Conservation (phyloP, 2,329 filamentous ascomycete species). For the Fusarium coicis region DNA sequence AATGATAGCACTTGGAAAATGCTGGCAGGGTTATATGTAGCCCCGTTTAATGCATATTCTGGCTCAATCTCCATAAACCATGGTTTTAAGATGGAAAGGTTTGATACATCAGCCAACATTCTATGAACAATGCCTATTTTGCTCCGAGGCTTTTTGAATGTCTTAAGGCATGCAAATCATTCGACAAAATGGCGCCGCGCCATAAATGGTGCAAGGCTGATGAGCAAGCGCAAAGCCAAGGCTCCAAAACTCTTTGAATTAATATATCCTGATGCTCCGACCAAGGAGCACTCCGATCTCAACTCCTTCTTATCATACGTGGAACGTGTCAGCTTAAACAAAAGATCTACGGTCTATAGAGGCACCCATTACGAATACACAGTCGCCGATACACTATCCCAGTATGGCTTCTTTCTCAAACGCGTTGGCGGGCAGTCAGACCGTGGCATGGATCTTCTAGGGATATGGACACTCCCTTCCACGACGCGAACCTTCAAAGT, state of each 20-base stretch:
- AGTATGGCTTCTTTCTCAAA: slow-evolving; percentile 71
- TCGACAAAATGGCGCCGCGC: not conserved
- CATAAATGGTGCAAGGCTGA: slow-evolving; percentile 1
- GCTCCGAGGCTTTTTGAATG: slow-evolving; percentile 9
- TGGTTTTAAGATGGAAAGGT: not conserved
- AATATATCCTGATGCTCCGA: slow-evolving; percentile 58
- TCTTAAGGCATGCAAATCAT: not conserved
- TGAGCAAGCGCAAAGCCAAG: slow-evolving; percentile 15
- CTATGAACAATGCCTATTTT: slow-evolving; percentile 24
- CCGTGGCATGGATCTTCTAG: slow-evolving; percentile 78
- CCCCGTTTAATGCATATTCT: slow-evolving; percentile 27
- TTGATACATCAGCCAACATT: not conserved
- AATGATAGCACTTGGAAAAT: not conserved
- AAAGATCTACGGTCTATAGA: slow-evolving; percentile 69
- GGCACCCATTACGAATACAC: slow-evolving; percentile 85
- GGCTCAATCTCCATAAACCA: not conserved
- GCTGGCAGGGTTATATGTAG: not conserved
- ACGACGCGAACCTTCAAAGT: slow-evolving; percentile 55
- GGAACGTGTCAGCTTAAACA: slow-evolving; percentile 63
- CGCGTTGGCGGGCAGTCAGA: slow-evolving; percentile 75
- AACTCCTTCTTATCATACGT: slow-evolving; percentile 74
- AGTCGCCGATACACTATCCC: slow-evolving; percentile 64
- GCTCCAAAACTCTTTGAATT: slow-evolving; percentile 17
- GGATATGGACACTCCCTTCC: slow-evolving; percentile 70
- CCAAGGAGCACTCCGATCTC: slow-evolving; percentile 69